Conservation (phyloP, 2,329 filamentous ascomycete species). For the Fusarium incarnatum region DNA sequence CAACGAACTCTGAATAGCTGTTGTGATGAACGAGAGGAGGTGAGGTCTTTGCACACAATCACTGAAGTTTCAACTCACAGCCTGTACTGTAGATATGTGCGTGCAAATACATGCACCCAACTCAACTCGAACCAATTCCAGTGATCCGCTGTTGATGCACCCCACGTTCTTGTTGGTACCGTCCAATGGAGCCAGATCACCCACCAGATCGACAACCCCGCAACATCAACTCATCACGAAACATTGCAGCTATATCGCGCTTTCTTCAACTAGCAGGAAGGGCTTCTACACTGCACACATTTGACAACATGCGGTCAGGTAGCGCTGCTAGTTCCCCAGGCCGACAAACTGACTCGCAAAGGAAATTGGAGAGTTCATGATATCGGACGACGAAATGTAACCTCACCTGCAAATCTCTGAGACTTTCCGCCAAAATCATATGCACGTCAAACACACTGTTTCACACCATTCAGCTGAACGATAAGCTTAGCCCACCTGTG, state of each 20-base stretch:
- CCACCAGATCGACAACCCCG: conserved; percentile 45
- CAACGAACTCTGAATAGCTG: neutral
- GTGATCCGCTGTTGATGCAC: conserved; percentile 34
- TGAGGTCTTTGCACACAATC: neutral
- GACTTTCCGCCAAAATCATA: neutral
- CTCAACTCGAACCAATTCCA: conserved; percentile 12
- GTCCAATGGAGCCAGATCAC: conserved; percentile 35
- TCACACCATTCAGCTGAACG: conserved; percentile 9
- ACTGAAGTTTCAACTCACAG: neutral
- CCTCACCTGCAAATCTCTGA: neutral
- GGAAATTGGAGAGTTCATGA: neutral
- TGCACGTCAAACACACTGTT: conserved; percentile 5
- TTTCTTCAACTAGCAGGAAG: neutral
- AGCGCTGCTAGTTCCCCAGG: neutral
- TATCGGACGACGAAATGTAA: conserved; percentile 6
- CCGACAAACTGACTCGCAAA: conserved; percentile 9
- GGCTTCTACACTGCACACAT: neutral
- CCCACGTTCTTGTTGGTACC: conserved; percentile 37
- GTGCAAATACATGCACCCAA: neutral
- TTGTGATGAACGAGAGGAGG: no score
- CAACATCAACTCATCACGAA: conserved; percentile 29
- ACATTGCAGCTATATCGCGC: neutral
- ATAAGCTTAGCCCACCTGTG: conserved; percentile 18
- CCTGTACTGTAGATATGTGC: neutral
- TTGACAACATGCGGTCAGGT: neutral